Conservation (phyloP, 2,329 filamentous ascomycete species). For the Leptographium radiaticola region DNA sequence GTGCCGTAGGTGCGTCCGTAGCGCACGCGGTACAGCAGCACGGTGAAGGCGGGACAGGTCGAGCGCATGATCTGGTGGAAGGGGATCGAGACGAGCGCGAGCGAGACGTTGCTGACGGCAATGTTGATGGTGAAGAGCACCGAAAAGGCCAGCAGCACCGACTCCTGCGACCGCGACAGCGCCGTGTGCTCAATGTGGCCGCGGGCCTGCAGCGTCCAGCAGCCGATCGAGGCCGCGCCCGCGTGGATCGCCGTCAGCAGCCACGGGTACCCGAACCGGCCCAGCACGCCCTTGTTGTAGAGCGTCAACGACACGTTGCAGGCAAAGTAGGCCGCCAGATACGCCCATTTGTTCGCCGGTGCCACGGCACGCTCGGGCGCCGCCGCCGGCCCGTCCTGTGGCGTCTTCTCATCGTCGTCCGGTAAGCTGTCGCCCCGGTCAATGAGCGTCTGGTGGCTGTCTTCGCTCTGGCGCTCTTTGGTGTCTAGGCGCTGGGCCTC, state of each 20-base stretch:
- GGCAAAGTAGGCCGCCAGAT: slow-evolving; percentile 15
- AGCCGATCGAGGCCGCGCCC: slow-evolving; percentile 12
- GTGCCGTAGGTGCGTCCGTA: slow-evolving; percentile 41
- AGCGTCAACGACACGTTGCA: slow-evolving; percentile 13
- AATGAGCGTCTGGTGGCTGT: slow-evolving; percentile 1
- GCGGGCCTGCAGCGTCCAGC: slow-evolving; percentile 9
- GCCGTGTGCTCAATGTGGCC: slow-evolving; percentile 8
- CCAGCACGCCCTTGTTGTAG: slow-evolving; percentile 13
- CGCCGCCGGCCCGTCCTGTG: neutral
- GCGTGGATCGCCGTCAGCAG: slow-evolving; percentile 13
- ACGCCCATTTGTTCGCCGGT: slow-evolving; percentile 12
- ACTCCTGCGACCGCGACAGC: slow-evolving; percentile 7
- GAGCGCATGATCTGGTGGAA: slow-evolving; percentile 54
- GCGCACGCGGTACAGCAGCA: slow-evolving; percentile 44
- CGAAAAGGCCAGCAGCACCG: slow-evolving; percentile 9
- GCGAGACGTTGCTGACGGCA: slow-evolving; percentile 13
- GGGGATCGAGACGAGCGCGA: slow-evolving; percentile 34
- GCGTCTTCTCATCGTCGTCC: neutral
- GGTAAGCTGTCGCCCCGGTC: neutral
- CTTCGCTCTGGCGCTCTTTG: slow-evolving; percentile 5
- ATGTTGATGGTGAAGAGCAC: slow-evolving; percentile 15
- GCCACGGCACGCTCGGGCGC: slow-evolving; percentile 18
- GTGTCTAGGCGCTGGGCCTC: slow-evolving; percentile 11
- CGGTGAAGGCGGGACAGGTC: slow-evolving; percentile 47
- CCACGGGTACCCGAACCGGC: slow-evolving; percentile 12